Evolutionary conservation across 495 filamentous ascomycete genomes (phyloP).

Genomic region (Parmelia sp.): DNA sequence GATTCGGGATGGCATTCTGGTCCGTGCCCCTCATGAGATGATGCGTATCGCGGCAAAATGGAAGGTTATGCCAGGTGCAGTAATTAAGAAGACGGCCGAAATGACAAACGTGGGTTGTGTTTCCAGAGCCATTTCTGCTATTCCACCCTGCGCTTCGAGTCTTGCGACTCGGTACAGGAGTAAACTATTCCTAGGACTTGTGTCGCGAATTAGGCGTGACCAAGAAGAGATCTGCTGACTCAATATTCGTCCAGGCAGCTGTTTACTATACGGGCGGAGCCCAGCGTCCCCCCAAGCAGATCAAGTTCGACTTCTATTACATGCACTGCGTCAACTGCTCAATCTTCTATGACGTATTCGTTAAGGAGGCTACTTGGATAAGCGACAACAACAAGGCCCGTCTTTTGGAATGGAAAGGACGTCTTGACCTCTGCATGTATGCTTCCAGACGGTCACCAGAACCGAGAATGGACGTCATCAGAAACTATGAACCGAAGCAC

Average conservation of each 20-base stretch:
- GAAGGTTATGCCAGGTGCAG: slow-evolving; percentile 50
- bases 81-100: slow-evolving; percentile 65
- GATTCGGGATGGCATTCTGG: slow-evolving; percentile 59
- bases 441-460: slow-evolving; percentile 52
- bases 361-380: slow-evolving; percentile 34
- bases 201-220: background rate
- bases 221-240: background rate
- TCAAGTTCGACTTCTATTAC: slow-evolving; percentile 78
- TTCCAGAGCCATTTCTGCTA: background rate
- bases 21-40: slow-evolving; percentile 56
- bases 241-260: background rate
- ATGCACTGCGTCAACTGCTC: slow-evolving; percentile 61
- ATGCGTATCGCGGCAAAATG: slow-evolving; percentile 53
- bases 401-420: slow-evolving; percentile 68
- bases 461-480: slow-evolving; percentile 49
- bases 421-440: slow-evolving; percentile 63
- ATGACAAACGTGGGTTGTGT: slow-evolving; percentile 63
- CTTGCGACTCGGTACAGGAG: background rate
- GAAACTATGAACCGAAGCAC: slow-evolving; percentile 43
- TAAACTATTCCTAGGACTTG: background rate
- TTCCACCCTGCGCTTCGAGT: background rate
- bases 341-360: slow-evolving; percentile 56
- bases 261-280: slow-evolving; percentile 59
- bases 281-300: slow-evolving; percentile 52
- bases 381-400: slow-evolving; percentile 48